These are phyloP conservation scores for Artemisia tridentata DNA, from an alignment of 129 eudicot genomes.

Conservation along the genomic window DNA sequence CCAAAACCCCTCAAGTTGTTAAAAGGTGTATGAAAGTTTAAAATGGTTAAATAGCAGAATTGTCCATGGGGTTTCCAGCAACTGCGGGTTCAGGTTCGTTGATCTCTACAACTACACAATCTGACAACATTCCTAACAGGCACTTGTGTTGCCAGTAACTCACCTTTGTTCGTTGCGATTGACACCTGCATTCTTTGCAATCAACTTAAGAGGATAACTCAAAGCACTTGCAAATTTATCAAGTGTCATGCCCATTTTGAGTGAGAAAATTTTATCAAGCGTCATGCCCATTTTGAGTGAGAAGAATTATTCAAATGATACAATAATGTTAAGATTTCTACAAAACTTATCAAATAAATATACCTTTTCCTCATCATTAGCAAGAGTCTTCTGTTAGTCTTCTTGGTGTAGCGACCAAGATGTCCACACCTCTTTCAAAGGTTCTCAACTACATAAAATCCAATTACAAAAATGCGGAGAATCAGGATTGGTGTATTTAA, in stretches of 20 bases:
- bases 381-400: conserved; percentile 69
- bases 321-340: not conserved
- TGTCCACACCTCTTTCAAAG: too few relatives aligned
- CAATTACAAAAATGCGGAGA: too few relatives aligned
- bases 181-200: conserved; percentile 87
- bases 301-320: not conserved
- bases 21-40: conserved; percentile 1
- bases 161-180: conserved; percentile 89
- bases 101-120: too few relatives aligned
- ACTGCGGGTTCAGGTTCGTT: too few relatives aligned
- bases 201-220: conserved; percentile 78
- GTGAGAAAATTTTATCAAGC: not conserved
- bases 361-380: conserved; percentile 78
- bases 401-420: too few relatives aligned
- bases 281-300: not conserved
- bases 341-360: not conserved
- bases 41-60: too few relatives aligned
- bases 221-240: conserved; percentile 52
- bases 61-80: too few relatives aligned
- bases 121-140: not conserved
- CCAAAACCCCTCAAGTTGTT: too few relatives aligned
- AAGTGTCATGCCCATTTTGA: not conserved
- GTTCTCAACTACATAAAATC: too few relatives aligned
- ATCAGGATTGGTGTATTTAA: too few relatives aligned
- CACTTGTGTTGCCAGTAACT: conserved; percentile 10